phyloP scores from a whole-genome alignment of 2,329 filamentous ascomycete genomes.

The Fusarium chuoi region DNA sequence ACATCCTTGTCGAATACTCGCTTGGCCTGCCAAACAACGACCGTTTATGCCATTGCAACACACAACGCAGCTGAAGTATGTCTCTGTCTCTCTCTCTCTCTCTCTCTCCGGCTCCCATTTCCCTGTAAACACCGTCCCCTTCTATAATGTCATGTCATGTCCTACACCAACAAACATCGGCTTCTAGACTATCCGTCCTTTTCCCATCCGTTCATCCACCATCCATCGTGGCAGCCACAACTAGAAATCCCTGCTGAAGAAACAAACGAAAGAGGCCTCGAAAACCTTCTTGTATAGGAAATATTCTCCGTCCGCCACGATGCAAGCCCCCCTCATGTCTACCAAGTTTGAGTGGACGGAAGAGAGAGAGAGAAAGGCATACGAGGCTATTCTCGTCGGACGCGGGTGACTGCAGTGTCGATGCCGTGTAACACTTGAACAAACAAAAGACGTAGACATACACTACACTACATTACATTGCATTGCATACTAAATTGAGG shows the following conservation, averaged over 20 bases:
- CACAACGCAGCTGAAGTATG: background rate
- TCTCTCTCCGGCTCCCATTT: conserved; percentile 10
- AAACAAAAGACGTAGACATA: conserved; percentile 2
- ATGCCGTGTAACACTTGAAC: conserved; percentile 40
- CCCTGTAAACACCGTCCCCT: background rate
- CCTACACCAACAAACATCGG: background rate
- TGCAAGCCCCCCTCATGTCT: conserved; percentile 20
- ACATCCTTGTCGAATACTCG: conserved; percentile 33
- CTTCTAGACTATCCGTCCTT: background rate
- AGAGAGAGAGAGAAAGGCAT: conserved; percentile 33
- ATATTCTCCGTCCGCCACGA: conserved; percentile 15
- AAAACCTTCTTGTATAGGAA: conserved; percentile 1
- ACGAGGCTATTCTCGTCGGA: conserved; percentile 52
- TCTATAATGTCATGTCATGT: background rate
- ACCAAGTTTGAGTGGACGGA: background rate
- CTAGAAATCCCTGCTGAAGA: background rate
- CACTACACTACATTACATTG: background rate
- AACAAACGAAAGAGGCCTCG: conserved; percentile 7
- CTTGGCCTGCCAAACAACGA: conserved; percentile 42
- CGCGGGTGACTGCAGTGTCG: conserved; percentile 45
- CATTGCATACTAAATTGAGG: background rate
- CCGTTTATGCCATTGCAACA: conserved; percentile 14
- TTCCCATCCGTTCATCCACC: background rate
- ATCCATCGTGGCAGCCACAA: conserved; percentile 19
- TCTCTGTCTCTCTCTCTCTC: background rate